Percentiles rank a stretch among this genome's conserved stretches.
These are phyloP conservation scores for Saturnispora saitoi DNA, from an alignment of 805 yeast genomes.

Conservation along the genomic window DNA sequence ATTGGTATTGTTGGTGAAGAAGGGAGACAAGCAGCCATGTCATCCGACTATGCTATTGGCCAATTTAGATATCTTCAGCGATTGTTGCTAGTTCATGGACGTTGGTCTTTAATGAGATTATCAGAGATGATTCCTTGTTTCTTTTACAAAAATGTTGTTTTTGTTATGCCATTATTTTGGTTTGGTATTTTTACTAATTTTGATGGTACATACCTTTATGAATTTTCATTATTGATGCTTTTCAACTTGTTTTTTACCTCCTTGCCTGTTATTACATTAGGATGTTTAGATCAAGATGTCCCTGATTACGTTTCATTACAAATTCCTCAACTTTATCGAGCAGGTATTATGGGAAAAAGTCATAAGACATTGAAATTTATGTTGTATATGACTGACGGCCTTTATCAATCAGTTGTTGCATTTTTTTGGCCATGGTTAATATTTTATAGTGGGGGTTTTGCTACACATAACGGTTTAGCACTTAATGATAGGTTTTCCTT, in stretches of 20 bases:
- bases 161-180: slow-evolving; percentile 71
- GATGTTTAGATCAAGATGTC: slow-evolving; percentile 70
- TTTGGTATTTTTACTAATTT: slow-evolving; percentile 58
- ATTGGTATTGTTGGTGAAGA: slow-evolving; percentile 85
- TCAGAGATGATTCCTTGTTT: slow-evolving; percentile 75
- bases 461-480: slow-evolving; percentile 37
- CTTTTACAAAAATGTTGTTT: slow-evolving; percentile 68
- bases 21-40: slow-evolving; percentile 83
- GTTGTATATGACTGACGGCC: slow-evolving; percentile 58
- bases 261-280: slow-evolving; percentile 65
- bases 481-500: slow-evolving; percentile 64
- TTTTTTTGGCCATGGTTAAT: slow-evolving; percentile 60
- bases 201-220: slow-evolving; percentile 71
- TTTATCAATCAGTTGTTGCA: slow-evolving; percentile 62
- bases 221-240: slow-evolving; percentile 69
- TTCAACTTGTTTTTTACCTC: slow-evolving; percentile 78
- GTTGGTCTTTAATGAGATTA: slow-evolving; percentile 70
- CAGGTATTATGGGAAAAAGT: slow-evolving; percentile 56
- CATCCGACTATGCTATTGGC: slow-evolving; percentile 76
- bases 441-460: slow-evolving; percentile 38
- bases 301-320: slow-evolving; percentile 53
- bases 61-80: slow-evolving; percentile 64
- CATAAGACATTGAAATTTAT: slow-evolving; percentile 55
- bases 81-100: slow-evolving; percentile 68
- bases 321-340: slow-evolving; percentile 62